These are phyloP conservation scores for Plasmodium inui DNA, from an alignment of 169 alveolate genomes.

Conservation along the genomic window DNA sequence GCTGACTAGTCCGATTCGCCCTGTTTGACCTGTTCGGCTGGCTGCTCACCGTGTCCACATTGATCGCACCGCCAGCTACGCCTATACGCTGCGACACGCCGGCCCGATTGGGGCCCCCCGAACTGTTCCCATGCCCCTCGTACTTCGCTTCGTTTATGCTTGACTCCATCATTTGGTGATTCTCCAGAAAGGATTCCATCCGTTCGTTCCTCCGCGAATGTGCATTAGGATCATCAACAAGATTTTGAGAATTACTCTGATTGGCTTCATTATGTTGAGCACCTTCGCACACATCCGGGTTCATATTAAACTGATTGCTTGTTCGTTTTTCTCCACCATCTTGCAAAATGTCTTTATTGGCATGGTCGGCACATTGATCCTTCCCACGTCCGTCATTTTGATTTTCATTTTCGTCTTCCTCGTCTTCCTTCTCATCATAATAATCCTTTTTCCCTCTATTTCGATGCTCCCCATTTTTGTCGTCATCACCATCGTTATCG, in stretches of 20 bases:
- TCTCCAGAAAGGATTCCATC: not conserved
- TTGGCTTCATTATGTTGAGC: not conserved
- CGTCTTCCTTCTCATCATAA: not conserved
- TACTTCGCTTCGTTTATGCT: not conserved
- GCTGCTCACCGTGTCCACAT: not conserved
- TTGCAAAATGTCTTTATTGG: not conserved
- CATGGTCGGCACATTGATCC: not conserved
- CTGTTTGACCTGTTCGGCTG: not conserved
- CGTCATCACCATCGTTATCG: slow-evolving; percentile 1
- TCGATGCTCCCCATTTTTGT: not conserved
- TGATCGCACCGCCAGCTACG: not conserved
- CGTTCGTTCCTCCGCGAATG: not conserved
- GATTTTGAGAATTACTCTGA: not conserved
- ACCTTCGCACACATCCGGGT: not conserved
- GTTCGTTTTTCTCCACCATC: too few relatives aligned
- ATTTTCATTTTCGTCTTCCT: not conserved
- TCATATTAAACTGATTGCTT: not conserved
- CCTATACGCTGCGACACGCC: not conserved
- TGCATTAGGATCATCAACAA: not conserved
- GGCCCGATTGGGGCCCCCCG: not conserved
- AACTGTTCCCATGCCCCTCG: not conserved
- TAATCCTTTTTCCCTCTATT: not conserved
- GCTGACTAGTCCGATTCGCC: not conserved
- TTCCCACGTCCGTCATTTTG: not conserved
- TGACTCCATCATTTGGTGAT: not conserved